Percentiles rank a stretch among this genome's conserved stretches.
Evolutionary conservation across 768 basidiomycete genomes (phyloP).

Genomic region (Pholiota conissans): DNA sequence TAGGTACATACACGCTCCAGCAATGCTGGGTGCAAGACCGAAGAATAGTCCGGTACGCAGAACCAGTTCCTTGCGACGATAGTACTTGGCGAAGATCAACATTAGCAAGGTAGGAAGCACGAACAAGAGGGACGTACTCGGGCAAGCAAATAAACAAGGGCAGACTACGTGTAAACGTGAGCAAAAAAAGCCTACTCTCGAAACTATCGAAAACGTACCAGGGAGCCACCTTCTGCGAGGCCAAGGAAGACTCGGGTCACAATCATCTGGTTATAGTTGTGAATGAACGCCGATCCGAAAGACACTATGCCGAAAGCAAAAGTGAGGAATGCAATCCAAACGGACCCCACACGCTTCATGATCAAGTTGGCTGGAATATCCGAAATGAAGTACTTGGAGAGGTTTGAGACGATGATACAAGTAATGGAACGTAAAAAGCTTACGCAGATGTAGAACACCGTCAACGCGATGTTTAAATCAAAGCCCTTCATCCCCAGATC

Average conservation of each 20-base stretch:
- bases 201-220: constrained; percentile 26
- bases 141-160: constrained; percentile 37
- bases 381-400: constrained; percentile 31
- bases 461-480: constrained; percentile 42
- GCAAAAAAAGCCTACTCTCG: neutral
- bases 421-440: neutral
- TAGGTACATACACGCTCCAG: constrained; percentile 31
- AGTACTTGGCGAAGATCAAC: constrained; percentile 23
- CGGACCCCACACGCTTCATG: constrained; percentile 40
- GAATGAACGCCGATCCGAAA: constrained; percentile 39
- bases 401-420: neutral
- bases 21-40: constrained; percentile 31
- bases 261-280: constrained; percentile 32
- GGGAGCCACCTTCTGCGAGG: constrained; percentile 41
- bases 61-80: constrained; percentile 33
- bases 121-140: constrained; percentile 24
- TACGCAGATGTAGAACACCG: constrained; percentile 41
- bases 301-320: constrained; percentile 36
- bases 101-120: neutral
- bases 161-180: constrained; percentile 26
- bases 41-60: constrained; percentile 35
- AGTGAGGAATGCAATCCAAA: constrained; percentile 37
- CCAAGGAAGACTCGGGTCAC: constrained; percentile 40
- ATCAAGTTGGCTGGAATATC: constrained; percentile 44
- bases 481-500: constrained; percentile 41